These are phyloP conservation scores for Penicillium odoratum DNA, from an alignment of 495 filamentous ascomycete species.

Conservation along the genomic window DNA sequence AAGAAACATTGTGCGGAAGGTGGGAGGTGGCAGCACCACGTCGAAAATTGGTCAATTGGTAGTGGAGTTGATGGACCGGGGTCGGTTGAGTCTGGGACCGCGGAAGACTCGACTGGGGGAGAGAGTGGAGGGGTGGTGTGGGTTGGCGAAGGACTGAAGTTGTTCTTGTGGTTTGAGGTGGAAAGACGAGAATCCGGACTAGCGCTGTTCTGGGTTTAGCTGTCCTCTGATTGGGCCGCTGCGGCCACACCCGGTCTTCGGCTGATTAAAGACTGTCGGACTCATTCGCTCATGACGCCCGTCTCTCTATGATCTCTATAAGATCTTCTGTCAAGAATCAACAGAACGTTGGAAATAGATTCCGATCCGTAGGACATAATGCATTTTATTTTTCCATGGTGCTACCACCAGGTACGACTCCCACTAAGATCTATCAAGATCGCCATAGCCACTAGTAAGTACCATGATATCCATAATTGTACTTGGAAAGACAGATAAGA, in stretches of 20 bases:
- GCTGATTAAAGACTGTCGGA: constrained; percentile 24
- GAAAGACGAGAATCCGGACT: constrained; percentile 48
- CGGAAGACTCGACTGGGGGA: constrained; percentile 27
- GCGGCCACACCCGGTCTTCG: constrained; percentile 17
- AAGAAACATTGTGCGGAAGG: constrained; percentile 51
- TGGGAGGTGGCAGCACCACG: constrained; percentile 34
- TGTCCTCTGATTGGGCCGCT: constrained; percentile 36
- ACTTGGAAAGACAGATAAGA: neutral
- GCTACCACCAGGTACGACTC: neutral
- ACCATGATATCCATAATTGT: neutral
- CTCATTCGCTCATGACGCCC: constrained; percentile 21
- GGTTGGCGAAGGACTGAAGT: constrained; percentile 38
- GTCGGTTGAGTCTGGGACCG: constrained; percentile 24
- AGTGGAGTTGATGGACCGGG: constrained; percentile 21
- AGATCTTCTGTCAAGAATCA: neutral
- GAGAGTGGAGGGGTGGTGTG: constrained; percentile 39
- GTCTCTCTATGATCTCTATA: neutral
- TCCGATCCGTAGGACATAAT: no score
- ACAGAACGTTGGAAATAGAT: no score
- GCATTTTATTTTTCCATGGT: neutral
- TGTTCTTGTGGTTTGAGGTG: constrained; percentile 47
- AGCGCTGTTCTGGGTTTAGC: constrained; percentile 40
- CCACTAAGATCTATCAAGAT: neutral
- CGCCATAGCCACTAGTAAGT: neutral
- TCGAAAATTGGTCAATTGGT: constrained; percentile 35